Base-by-base conservation (phyloP, 2,329 filamentous ascomycete genomes). In the Penicillium sp. region DNA sequence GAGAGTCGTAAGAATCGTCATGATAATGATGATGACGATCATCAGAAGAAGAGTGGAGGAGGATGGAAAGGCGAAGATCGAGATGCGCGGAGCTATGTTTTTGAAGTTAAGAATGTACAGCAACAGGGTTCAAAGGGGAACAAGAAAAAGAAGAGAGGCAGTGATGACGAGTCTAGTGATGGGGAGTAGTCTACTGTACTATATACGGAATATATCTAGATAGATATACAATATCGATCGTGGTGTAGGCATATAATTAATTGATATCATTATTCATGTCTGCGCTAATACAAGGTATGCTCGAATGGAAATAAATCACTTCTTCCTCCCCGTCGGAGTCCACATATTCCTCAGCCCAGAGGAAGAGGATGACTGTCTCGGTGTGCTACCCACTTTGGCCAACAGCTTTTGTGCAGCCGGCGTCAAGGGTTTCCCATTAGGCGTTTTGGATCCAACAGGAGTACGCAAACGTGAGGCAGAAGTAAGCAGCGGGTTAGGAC, bases 41-140 rank as follows among this genome's bases (percentile, higher is more conserved):
- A 38, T 30, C 5, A 33, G 30, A n/a, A 16, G 2, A 4, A 50
- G 73, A 47, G 75, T 73, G 18, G 74, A 52, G 75, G 75, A 23
- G 76, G 74, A 12, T 79, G 77, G 76, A 72, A 68, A 52, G 77
- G 76, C 14, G 76, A 79, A 60, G 73, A 79, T 63, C 68, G 77
- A 55, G 70, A 77, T 57, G 74, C 77, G 26, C 68, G 74, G 59
- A 74, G 74, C 65, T 78, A 77, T 67, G 72, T 77, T 33, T 74
- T 78, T 59, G 75, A 77, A 62, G 64, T 71, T 45, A 74, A 73
- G 63, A 64, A 63, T 60, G 67, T 74, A 61, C 65, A 71, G 21
- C 51, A 53, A n/a, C 52, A 42, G n/a, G 35, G 18, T 18, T 20
- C n/a, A 9, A 48, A 40, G 23, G 30, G 33, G 1, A 54, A 28